Base-by-base conservation (phyloP, 129 eudicot species). In the Helianthus tuberosus region DNA sequence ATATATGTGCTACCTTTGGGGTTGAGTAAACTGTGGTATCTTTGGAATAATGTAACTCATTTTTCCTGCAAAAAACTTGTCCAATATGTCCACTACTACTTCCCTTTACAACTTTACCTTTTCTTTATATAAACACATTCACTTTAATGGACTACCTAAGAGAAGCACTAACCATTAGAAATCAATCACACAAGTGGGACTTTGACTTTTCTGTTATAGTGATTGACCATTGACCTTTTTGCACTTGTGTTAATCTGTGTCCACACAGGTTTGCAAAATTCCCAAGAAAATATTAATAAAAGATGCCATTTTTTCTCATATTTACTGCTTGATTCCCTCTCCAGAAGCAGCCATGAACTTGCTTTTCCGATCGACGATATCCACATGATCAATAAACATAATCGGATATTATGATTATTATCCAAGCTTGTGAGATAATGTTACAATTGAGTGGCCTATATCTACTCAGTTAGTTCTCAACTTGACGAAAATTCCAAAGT, bases 121-220 rank as follows among this genome's bases (percentile, higher is more conserved):
- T 67, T 68, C 11, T 43, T 57, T 23, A 75, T 52, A 11, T 65
- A n/a, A 52, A 51, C 35, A 73, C 46, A 66, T 32, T 35, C 71
- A 80, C 75, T 74, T 60, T 57, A 50, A 35, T 66, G 79, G 53
- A 50, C 38, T 69, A 38, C 63, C 38, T 78, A 50, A 25, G 66
- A 53, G 64, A 69, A 63, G 84, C 81, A 70, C 74, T 64, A 63
- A 11, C 47, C 43, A 64, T 70, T 55, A 55, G 23, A 77, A 77
- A 51, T 43, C 54, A 17, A 17, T 36, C 16, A 71, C 52, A 59
- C 60, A 50, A 77, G 73, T 77, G 75, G 82, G 66, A 66, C 72
- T 12, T 72, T 77, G 75, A 82, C 85, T 77, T 75, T 82, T 76
- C 53, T 73, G 71, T 27, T 57, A 13, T 62, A 54, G 61, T 64